Conservation (phyloP, 148 eudicot genomes). For the Pharnaceum exiguum region DNA sequence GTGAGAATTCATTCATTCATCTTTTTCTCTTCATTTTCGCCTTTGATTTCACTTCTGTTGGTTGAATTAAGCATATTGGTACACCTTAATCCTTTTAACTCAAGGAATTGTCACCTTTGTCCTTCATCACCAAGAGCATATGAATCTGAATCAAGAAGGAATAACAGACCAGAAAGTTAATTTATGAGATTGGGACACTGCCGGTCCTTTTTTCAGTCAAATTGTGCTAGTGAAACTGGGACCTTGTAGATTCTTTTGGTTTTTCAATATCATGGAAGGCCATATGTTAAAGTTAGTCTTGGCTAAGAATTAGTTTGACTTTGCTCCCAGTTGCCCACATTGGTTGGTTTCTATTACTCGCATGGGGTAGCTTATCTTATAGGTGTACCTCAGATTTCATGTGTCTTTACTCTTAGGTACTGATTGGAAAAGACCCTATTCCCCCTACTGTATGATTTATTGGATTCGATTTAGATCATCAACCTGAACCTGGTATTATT, state of each 20-base stretch:
- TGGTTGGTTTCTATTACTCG: background rate
- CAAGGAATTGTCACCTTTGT: background rate
- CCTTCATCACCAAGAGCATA: background rate
- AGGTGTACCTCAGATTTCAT: too few relatives aligned
- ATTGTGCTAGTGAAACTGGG: constrained; percentile 1
- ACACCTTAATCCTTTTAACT: background rate
- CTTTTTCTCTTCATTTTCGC: constrained; percentile 1
- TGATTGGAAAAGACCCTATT: too few relatives aligned
- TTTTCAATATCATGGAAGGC: background rate
- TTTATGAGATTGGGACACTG: background rate
- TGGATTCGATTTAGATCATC: background rate
- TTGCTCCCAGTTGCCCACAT: background rate
- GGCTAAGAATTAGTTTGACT: background rate
- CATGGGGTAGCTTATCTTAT: too few relatives aligned
- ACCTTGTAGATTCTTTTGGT: background rate
- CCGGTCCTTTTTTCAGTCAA: background rate
- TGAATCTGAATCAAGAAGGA: background rate
- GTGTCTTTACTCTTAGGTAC: too few relatives aligned
- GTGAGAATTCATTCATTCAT: constrained; percentile 36
- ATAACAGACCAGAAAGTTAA: background rate
- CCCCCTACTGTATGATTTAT: background rate
- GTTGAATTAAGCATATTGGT: background rate
- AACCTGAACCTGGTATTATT: background rate
- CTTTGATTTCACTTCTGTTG: background rate
- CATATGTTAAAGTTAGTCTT: constrained; percentile 2